These are phyloP conservation scores for Secale cereale DNA, from an alignment of 176 grass and related monocot genomes.

Conservation along the genomic window DNA sequence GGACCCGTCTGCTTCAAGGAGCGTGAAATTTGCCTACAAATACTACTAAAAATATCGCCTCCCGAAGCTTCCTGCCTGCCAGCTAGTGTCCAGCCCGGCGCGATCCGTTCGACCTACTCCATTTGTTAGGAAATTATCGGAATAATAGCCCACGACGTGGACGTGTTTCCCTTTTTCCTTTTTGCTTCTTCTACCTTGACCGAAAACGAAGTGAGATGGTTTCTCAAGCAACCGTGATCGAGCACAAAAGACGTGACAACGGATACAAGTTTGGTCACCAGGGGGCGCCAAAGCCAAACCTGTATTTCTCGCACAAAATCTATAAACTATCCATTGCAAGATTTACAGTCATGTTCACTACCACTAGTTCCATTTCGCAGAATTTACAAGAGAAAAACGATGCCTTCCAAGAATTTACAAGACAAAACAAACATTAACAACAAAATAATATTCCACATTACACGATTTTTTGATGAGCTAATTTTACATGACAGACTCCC, in stretches of 20 bases:
- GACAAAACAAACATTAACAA: neutral
- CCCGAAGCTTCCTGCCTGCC: neutral
- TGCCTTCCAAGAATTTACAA: neutral
- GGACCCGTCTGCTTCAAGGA: neutral
- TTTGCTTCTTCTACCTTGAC: neutral
- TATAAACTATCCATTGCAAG: neutral
- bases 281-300: neutral
- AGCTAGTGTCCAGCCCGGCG: neutral
- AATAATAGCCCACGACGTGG: neutral
- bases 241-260: neutral
- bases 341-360: neutral
- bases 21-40: neutral
- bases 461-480: constrained; percentile 1
- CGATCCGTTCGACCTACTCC: neutral
- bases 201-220: neutral
- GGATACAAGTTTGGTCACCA: neutral
- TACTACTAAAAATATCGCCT: neutral
- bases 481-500: constrained; percentile 34
- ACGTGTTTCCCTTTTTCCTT: neutral
- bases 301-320: neutral
- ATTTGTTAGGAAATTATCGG: neutral
- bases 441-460: constrained; percentile 36
- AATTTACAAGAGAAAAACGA: no score
- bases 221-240: neutral
- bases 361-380: no score